Conservation (phyloP, 106 monocot species). For the Acorus gramineus region DNA sequence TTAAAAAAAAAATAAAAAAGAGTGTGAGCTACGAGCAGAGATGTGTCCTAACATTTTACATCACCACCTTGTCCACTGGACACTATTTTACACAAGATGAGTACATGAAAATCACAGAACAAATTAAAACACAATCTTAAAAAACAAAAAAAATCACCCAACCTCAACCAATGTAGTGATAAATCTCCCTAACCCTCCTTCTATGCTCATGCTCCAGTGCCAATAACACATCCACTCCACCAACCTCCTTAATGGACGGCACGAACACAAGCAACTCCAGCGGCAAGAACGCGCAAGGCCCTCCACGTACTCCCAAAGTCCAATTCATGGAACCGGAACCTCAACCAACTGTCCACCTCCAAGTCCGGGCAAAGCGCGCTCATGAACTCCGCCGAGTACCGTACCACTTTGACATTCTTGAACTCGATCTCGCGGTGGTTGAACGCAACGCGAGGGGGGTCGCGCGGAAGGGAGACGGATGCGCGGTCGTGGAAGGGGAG, state of each 20-base stretch:
- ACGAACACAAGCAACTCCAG: background rate
- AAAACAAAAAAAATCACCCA: too few relatives aligned
- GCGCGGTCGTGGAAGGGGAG: slow-evolving; percentile 18
- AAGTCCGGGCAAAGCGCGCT: background rate
- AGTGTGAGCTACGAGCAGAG: too few relatives aligned
- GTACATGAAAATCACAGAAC: too few relatives aligned
- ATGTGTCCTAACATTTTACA: too few relatives aligned
- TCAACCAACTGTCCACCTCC: slow-evolving; percentile 3
- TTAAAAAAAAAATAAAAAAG: too few relatives aligned
- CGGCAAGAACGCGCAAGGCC: background rate
- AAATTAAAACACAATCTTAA: too few relatives aligned
- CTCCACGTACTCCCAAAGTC: slow-evolving; percentile 1
- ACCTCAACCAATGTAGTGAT: too few relatives aligned
- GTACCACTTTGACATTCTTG: background rate
- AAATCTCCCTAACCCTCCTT: background rate
- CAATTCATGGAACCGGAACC: background rate
- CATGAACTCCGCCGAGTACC: background rate
- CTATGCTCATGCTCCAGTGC: background rate
- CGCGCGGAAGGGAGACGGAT: slow-evolving; percentile 9
- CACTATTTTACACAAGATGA: too few relatives aligned
- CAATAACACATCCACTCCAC: background rate
- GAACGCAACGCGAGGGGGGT: slow-evolving; percentile 12
- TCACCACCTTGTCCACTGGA: too few relatives aligned
- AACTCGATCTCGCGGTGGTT: slow-evolving; percentile 22
- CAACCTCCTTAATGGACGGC: background rate